Percentiles rank a stretch among this genome's conserved stretches.
phyloP scores from a whole-genome alignment of 805 yeast species.

The Saccharomycopsis microspora region DNA sequence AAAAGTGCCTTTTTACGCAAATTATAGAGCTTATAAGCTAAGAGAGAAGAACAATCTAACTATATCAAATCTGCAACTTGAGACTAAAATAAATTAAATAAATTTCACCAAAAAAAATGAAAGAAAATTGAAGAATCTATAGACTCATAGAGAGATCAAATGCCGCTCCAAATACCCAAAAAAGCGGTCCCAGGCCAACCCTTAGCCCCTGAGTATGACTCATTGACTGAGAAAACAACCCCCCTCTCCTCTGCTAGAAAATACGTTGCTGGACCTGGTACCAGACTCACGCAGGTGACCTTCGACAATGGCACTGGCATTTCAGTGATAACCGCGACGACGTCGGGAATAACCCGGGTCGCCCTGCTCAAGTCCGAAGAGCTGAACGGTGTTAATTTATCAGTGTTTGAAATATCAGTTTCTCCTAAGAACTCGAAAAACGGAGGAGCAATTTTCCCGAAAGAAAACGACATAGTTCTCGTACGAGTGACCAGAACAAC shows the following conservation, averaged over 20 bases:
- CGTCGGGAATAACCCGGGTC: background rate
- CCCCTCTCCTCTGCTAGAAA: background rate
- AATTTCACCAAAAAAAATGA: too few relatives aligned
- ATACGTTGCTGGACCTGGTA: constrained; percentile 12
- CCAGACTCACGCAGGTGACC: background rate
- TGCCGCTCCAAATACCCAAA: background rate
- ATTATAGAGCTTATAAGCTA: too few relatives aligned
- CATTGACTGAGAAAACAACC: background rate
- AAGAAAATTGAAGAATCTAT: too few relatives aligned
- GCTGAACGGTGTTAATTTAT: too few relatives aligned
- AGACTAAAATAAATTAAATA: too few relatives aligned
- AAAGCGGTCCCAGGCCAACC: constrained; percentile 16
- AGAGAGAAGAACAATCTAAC: too few relatives aligned
- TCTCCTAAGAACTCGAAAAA: background rate
- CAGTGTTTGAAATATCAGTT: background rate
- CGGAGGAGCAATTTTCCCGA: constrained; percentile 37
- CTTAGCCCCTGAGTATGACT: constrained; percentile 11
- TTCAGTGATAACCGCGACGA: constrained; percentile 2
- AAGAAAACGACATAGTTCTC: constrained; percentile 74
- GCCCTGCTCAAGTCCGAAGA: background rate
- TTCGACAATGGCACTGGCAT: background rate
- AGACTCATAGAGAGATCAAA: too few relatives aligned
- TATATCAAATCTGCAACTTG: too few relatives aligned
- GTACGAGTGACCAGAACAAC: constrained; percentile 62
- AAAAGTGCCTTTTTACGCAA: too few relatives aligned